Evolutionary conservation across 2,329 filamentous ascomycete genomes (phyloP), one percentile per base, ranked within the genome.

Genomic region (Fusarium sp.): DNA sequence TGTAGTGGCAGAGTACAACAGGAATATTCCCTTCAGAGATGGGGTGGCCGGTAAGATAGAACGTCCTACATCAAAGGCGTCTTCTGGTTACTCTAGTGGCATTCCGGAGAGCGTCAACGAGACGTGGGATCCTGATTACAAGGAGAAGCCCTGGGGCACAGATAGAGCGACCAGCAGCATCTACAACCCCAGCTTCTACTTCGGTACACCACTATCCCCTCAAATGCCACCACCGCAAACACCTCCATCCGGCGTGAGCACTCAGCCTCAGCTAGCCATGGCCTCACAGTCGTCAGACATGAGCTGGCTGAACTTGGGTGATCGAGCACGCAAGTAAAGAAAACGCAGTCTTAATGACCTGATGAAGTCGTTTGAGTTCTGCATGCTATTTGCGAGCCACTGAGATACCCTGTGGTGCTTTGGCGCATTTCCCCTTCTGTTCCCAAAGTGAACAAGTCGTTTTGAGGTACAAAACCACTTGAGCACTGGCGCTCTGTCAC

Each of bases 251-350:
- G 79, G 79, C 43, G 76, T 84, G 59, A 86, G 82, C 75, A 79
- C 78, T 52, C 84, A 86, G 69, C 84, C 85, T 18, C 86, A 86
- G 71, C 80, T 87, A 31, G 78, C 81, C 22, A 84, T 81, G 78
- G 82, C 86, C 48, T 77, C 83, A 26, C 82, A 81, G 8, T 84
- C 86, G 14, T 86, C 85, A 51, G 92, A 94, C 77, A 92, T 94
- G 90, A 93, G 91, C 79, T 95, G 92, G 92, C 80, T 95, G 68
- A 94, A 94, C 75, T 83, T 94, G 18, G 90, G 89, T 46, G 86
- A 86, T 38, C 75, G 78, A 38, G 68, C 74, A 42, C 76, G 74
- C 63, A 63, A 71, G 52, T 78, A 63, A 67, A 65, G 52, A 55
- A 56, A 52, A 49, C 56, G 42, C 52, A 65, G 45, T 60, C 58